These are phyloP conservation scores for Rhinocladiella similis DNA, from an alignment of 2,329 filamentous ascomycete species.

Conservation along the genomic window DNA sequence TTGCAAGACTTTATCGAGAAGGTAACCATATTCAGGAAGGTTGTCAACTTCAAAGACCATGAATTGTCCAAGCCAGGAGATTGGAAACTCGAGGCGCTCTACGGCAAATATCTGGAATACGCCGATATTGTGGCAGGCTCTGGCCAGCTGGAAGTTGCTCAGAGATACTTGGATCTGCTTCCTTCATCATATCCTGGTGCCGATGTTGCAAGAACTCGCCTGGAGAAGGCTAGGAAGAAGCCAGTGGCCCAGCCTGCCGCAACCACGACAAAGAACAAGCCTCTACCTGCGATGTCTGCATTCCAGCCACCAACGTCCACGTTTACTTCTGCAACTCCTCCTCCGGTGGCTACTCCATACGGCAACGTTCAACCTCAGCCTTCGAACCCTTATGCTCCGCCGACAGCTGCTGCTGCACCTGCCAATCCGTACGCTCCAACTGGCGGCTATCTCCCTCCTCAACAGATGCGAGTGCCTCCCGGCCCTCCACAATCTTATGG, in stretches of 20 bases:
- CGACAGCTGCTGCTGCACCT: slow-evolving; percentile 5
- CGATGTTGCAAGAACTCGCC: slow-evolving; percentile 79
- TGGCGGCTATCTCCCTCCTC: slow-evolving; percentile 60
- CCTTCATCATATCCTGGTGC: slow-evolving; percentile 82
- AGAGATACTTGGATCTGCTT: slow-evolving; percentile 87
- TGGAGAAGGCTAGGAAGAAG: slow-evolving; percentile 79
- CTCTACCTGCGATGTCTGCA: slow-evolving; percentile 43
- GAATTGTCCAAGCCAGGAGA: slow-evolving; percentile 69
- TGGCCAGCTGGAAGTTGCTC: slow-evolving; percentile 80
- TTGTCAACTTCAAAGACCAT: slow-evolving; percentile 83
- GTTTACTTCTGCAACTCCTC: slow-evolving; percentile 27
- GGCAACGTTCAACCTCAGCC: slow-evolving; percentile 14
- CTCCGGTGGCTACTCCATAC: slow-evolving; percentile 7
- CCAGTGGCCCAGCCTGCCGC: slow-evolving; percentile 40
- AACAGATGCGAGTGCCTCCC: slow-evolving; percentile 40
- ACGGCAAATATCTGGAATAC: slow-evolving; percentile 96
- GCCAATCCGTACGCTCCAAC: slow-evolving; percentile 32
- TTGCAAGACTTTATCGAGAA: slow-evolving; percentile 97
- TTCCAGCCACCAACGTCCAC: slow-evolving; percentile 38
- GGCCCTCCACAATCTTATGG: slow-evolving; percentile 42
- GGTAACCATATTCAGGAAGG: slow-evolving; percentile 92
- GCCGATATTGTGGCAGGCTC: slow-evolving; percentile 91
- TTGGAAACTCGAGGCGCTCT: slow-evolving; percentile 87
- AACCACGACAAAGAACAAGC: slow-evolving; percentile 41
- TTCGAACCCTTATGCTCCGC: slow-evolving; percentile 18